Evolutionary conservation across 306 rosid genomes (phyloP).

Genomic region (Rosa multiflora): DNA sequence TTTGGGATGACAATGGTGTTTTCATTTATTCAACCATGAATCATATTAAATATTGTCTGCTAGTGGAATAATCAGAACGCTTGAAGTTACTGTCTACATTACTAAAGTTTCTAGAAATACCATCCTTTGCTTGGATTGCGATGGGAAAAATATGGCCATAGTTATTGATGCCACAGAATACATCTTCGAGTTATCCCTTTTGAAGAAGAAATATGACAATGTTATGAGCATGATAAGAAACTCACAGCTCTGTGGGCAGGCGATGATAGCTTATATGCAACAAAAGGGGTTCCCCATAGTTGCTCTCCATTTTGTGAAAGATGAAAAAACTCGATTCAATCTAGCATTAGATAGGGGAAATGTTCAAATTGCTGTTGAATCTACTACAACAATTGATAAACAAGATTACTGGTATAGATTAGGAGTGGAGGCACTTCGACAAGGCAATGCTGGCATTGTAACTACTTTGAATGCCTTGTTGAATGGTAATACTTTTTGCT

Average conservation of each 20-base stretch:
- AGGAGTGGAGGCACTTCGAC: constrained; percentile 95
- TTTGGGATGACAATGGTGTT: constrained; percentile 94
- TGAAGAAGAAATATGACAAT: constrained; percentile 75
- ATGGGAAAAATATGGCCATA: constrained; percentile 75
- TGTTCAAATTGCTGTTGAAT: constrained; percentile 86
- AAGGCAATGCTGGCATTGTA: constrained; percentile 85
- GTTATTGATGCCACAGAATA: constrained; percentile 83
- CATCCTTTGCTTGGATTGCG: constrained; percentile 85
- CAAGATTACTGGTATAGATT: constrained; percentile 91
- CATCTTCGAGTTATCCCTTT: constrained; percentile 71
- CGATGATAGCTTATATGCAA: constrained; percentile 90
- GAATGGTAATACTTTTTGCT: too few relatives aligned
- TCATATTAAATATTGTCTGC: constrained; percentile 86
- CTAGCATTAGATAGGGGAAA: constrained; percentile 95
- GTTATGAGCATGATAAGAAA: constrained; percentile 90
- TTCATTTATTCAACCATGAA: constrained; percentile 85
- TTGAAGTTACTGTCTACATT: constrained; percentile 86
- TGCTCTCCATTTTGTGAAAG: constrained; percentile 95
- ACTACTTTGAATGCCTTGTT: too few relatives aligned
- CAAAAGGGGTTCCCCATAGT: constrained; percentile 95
- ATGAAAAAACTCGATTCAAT: constrained; percentile 83
- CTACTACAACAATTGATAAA: constrained; percentile 89
- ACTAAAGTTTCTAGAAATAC: constrained; percentile 76
- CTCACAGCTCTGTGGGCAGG: constrained; percentile 95
- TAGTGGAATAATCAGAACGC: constrained; percentile 83